Percentiles rank a stretch among this genome's conserved stretches.
These are phyloP conservation scores for Chrysophaeum taylorii DNA, from an alignment of 352 stramenopile genomes.

Conservation along the genomic window DNA sequence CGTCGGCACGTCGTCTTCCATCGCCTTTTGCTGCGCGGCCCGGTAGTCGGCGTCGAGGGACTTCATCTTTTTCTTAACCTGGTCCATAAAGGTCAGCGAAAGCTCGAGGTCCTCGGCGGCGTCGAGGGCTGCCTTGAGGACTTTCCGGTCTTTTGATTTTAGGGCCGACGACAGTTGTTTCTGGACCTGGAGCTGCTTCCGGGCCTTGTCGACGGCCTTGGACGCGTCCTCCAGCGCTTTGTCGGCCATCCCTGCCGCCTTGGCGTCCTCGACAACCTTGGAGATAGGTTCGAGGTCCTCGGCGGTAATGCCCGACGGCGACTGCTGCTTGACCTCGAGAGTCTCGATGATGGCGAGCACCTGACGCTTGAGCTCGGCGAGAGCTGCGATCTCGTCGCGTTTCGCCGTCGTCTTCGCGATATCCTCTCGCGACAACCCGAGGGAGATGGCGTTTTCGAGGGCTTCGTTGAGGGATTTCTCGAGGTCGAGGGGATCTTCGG, in stretches of 20 bases:
- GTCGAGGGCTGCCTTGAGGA: conserved; percentile 27
- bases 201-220: conserved; percentile 28
- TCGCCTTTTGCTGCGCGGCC: no score
- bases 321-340: conserved; percentile 18
- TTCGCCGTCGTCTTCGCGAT: conserved; percentile 14
- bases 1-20: no score
- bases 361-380: conserved; percentile 14
- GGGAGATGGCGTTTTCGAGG: conserved; percentile 21
- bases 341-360: conserved; percentile 21
- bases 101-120: conserved; percentile 37
- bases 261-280: conserved; percentile 10
- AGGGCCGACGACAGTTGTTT: conserved; percentile 28
- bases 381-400: background rate
- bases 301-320: conserved; percentile 19
- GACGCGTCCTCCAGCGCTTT: conserved; percentile 27
- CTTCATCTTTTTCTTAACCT: conserved; percentile 10
- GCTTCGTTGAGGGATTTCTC: conserved; percentile 11
- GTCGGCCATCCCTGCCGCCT: conserved; percentile 16
- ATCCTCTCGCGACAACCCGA: conserved; percentile 13
- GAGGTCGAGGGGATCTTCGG: conserved; percentile 1
- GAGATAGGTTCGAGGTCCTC: conserved; percentile 17
- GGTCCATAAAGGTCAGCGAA: conserved; percentile 31
- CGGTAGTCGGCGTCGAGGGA: no score
- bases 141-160: conserved; percentile 23
- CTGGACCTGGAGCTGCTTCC: conserved; percentile 36